Conservation (phyloP, 306 rosid species). For the Phaseolus lunatus region DNA sequence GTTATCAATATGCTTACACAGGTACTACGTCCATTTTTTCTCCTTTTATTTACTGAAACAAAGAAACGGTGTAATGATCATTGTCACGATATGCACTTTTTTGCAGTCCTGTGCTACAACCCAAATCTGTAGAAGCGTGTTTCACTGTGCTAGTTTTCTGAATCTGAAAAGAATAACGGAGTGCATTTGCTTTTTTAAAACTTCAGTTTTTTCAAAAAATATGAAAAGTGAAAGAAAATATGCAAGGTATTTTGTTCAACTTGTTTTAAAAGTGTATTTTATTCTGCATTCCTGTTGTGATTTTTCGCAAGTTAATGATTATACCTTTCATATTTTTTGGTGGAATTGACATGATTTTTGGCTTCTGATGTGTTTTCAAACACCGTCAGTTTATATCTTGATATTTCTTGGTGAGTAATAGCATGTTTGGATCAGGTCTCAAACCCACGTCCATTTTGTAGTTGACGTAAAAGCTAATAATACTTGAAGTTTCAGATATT, state of each 20-base stretch:
- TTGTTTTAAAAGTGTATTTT: background rate
- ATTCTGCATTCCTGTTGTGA: background rate
- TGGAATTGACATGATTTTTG: background rate
- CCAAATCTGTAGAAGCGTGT: slow-evolving; percentile 7
- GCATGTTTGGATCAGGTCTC: background rate
- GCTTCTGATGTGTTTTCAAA: background rate
- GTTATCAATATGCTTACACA: slow-evolving; percentile 38
- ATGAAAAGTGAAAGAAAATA: no score
- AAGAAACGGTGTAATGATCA: slow-evolving; percentile 11
- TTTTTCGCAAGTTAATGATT: background rate
- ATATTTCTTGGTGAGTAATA: slow-evolving; percentile 10
- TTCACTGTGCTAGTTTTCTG: slow-evolving; percentile 1
- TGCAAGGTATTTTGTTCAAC: no score
- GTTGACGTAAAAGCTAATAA: background rate
- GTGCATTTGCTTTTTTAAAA: background rate
- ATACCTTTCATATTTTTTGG: background rate
- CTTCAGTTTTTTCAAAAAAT: background rate
- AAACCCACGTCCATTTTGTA: background rate
- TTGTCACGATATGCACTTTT: slow-evolving; percentile 19
- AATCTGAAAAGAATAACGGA: background rate
- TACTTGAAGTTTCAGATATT: background rate
- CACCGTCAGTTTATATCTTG: background rate
- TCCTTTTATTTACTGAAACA: slow-evolving; percentile 4
- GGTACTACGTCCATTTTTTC: slow-evolving; percentile 30
- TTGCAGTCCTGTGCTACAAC: slow-evolving; percentile 25